A percentile compares a stretch with the other conserved stretches of the same genome.
These are phyloP conservation scores for Naganishia liquefaciens DNA, from an alignment of 1,284 basidiomycete genomes.

Conservation along the genomic window DNA sequence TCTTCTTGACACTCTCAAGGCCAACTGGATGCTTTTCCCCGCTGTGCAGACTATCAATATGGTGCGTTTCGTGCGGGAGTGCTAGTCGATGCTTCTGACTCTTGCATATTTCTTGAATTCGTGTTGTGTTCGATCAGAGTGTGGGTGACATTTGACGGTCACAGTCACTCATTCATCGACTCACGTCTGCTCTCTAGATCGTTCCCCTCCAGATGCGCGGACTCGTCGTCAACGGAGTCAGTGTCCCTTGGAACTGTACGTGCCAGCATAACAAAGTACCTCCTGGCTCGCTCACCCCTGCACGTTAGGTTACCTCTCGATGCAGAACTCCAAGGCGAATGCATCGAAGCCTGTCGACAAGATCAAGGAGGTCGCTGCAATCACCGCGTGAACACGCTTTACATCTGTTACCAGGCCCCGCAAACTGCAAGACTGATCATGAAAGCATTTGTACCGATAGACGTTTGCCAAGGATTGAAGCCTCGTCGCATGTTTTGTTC, in stretches of 20 bases:
- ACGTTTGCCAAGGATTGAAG: too few relatives aligned
- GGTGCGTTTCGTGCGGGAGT: too few relatives aligned
- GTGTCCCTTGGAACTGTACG: conserved; percentile 53
- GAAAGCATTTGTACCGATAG: too few relatives aligned
- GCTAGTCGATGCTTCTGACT: background rate
- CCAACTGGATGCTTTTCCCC: conserved; percentile 54
- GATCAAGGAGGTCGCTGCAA: conserved; percentile 2
- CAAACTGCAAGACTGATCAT: too few relatives aligned
- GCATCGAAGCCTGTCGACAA: conserved; percentile 5
- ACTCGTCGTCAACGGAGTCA: conserved; percentile 54
- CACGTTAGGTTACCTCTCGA: conserved; percentile 45
- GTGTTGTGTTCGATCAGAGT: conserved; percentile 26
- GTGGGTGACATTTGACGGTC: conserved; percentile 32
- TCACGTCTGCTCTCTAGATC: conserved; percentile 38
- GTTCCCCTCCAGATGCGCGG: conserved; percentile 55
- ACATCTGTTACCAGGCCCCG: too few relatives aligned
- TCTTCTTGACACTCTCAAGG: conserved; percentile 44
- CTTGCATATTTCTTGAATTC: background rate
- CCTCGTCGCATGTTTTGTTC: too few relatives aligned
- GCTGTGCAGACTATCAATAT: conserved; percentile 56
- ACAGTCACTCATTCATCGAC: background rate
- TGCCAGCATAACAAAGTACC: background rate
- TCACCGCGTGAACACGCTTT: background rate
- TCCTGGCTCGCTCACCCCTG: background rate
- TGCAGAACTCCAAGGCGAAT: conserved; percentile 45